Evolutionary conservation across 2,329 filamentous ascomycete species (phyloP).

Genomic region (Fusarium dimerum): DNA sequence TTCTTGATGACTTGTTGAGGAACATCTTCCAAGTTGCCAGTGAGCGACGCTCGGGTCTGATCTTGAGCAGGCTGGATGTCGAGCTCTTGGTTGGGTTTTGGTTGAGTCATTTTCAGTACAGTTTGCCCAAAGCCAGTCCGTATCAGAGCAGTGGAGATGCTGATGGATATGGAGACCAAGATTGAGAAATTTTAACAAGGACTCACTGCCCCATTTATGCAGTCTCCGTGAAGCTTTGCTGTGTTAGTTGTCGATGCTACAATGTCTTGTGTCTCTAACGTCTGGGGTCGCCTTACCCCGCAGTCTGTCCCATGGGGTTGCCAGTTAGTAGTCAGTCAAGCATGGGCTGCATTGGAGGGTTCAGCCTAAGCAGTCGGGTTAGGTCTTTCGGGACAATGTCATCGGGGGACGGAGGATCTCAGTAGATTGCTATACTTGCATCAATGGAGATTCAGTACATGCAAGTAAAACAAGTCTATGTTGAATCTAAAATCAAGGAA

Average conservation of each 20-base stretch:
- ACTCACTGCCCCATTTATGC: background rate
- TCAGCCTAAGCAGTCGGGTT: background rate
- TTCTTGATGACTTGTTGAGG: constrained; percentile 13
- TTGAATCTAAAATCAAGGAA: too few species aligned
- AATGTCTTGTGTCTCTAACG: background rate
- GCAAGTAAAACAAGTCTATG: too few species aligned
- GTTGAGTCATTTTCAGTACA: background rate
- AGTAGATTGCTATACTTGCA: too few species aligned
- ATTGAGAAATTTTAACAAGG: background rate
- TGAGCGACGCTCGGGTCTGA: background rate
- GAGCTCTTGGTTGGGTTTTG: constrained; percentile 1
- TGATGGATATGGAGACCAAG: background rate
- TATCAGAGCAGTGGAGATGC: background rate
- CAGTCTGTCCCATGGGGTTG: background rate
- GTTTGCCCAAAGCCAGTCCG: too few species aligned
- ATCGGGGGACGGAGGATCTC: too few species aligned
- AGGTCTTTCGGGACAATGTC: background rate
- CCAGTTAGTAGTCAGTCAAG: background rate
- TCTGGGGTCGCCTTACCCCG: background rate
- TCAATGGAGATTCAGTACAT: too few species aligned
- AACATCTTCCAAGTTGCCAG: background rate
- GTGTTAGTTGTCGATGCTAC: background rate
- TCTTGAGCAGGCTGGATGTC: constrained; percentile 2
- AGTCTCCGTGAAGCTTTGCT: background rate
- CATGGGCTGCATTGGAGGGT: background rate